Percentiles rank a stretch among this genome's conserved stretches.
These are phyloP conservation scores for Saturnispora saitoi DNA, from an alignment of 805 yeast genomes.

Conservation along the genomic window DNA sequence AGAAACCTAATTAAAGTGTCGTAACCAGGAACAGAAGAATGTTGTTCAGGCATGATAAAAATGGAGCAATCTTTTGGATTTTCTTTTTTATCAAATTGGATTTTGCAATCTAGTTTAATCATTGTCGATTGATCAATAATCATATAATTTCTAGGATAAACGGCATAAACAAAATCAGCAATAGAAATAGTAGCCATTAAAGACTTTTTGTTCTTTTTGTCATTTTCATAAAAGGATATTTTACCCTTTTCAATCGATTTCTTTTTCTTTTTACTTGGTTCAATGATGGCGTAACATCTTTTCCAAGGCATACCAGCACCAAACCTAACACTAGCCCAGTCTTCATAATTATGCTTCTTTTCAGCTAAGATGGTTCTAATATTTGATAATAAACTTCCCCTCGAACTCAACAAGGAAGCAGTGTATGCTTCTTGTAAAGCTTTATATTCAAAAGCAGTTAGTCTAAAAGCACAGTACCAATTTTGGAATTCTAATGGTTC, in stretches of 20 bases:
- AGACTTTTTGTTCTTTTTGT: conserved; percentile 59
- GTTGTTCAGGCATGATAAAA: conserved; percentile 77
- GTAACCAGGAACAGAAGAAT: conserved; percentile 73
- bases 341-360: conserved; percentile 79
- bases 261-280: conserved; percentile 49
- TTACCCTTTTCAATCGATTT: conserved; percentile 50
- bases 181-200: conserved; percentile 72
- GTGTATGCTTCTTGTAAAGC: conserved; percentile 92
- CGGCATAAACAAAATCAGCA: conserved; percentile 72
- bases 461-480: conserved; percentile 81
- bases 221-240: conserved; percentile 74
- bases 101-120: conserved; percentile 80
- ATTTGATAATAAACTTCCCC: conserved; percentile 82
- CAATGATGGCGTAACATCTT: conserved; percentile 83
- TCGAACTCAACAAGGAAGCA: conserved; percentile 85
- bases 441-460: conserved; percentile 72
- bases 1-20: conserved; percentile 79
- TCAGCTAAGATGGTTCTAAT: conserved; percentile 79
- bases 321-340: conserved; percentile 90
- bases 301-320: conserved; percentile 99
- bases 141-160: conserved; percentile 80
- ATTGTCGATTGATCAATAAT: conserved; percentile 82
- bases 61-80: conserved; percentile 50
- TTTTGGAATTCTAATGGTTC: conserved; percentile 51
- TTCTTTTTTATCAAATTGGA: conserved; percentile 46